Evolutionary conservation across 306 rosid species (phyloP), one percentile per base, ranked within the genome.

Genomic region (Acmispon strigosus): DNA sequence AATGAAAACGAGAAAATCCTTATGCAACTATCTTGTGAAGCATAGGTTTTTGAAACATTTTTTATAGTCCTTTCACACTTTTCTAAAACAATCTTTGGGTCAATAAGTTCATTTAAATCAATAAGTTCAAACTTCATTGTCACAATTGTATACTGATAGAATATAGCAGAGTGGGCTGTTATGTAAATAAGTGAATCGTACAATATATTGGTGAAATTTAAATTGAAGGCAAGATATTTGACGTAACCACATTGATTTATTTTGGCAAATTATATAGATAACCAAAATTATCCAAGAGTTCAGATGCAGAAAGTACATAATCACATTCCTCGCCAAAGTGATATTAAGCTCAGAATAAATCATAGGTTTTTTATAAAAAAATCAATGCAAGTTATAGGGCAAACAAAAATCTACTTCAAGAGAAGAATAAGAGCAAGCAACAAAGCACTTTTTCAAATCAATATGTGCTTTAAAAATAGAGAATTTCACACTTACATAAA

Each of bases 401-500:
- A 63, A 70, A 34, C 7, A 47, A 32, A 59, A 22, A 16, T 43
- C 52, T 43, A 70, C 14, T 39, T 9, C 3, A 27, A 22, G 22
- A 34, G 18, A 65, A 66, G 24, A 7, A 5, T 17, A 75, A 50
- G 32, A 60, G 58, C 7, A 59, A 61, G 11, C 47, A 49, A 62
- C 59, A 37, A 41, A 48, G 10, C n/a, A 12, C 7, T 42, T 48
- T 27, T 17, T 2, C 8, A 0, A 9, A 11, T 36, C 5, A 66
- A 10, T 42, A 32, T 18, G 63, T 18, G 64, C 22, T 39, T 5
- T 13, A 39, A 41, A 66, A 70, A 57, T 2, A 76, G 22, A 27
- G 17, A 6, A 57, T 9, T 69, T 29, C 14, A 42, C 63, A 83
- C 98, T 92, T 84, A 93, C 96, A 73, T 94, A 90, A 75, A 90